Evolutionary conservation across 2,329 filamentous ascomycete genomes (phyloP).

Genomic region (Penicillium freii): DNA sequence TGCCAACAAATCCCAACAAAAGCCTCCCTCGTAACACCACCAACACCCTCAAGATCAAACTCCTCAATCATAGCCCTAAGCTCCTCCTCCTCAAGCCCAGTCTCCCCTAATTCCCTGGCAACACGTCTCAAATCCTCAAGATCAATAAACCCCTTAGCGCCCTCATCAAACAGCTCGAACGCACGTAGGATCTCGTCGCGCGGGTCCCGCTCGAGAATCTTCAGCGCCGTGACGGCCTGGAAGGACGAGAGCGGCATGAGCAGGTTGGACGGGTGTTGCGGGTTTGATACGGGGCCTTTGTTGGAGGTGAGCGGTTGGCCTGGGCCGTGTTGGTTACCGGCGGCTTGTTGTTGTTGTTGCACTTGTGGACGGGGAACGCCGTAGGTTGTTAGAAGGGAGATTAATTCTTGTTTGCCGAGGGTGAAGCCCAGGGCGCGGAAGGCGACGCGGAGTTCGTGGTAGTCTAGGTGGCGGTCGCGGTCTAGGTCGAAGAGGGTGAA

Average conservation of each 20-base stretch:
- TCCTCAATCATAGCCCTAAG: conserved; percentile 96
- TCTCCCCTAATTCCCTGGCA: conserved; percentile 84
- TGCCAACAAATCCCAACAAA: conserved; percentile 66
- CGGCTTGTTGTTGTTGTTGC: conserved; percentile 33
- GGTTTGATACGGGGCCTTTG: conserved; percentile 42
- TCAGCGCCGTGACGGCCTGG: conserved; percentile 72
- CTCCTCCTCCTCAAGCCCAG: conserved; percentile 85
- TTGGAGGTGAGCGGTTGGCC: conserved; percentile 35
- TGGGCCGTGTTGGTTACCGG: conserved; percentile 7
- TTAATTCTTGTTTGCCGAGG: conserved; percentile 79
- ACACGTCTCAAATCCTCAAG: conserved; percentile 84
- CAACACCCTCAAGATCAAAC: conserved; percentile 92
- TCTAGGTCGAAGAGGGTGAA: conserved; percentile 96
- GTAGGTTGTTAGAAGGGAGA: conserved; percentile 75
- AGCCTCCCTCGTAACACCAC: conserved; percentile 64
- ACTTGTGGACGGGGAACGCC: conserved; percentile 67
- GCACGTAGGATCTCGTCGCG: conserved; percentile 87
- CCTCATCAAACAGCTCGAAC: conserved; percentile 89
- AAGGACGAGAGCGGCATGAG: conserved; percentile 71
- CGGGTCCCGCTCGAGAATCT: conserved; percentile 80
- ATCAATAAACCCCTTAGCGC: conserved; percentile 86
- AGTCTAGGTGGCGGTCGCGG: conserved; percentile 90
- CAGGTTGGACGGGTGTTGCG: conserved; percentile 62
- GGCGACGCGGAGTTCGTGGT: conserved; percentile 96
- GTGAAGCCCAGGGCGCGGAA: conserved; percentile 95